Evolutionary conservation across 2,329 filamentous ascomycete genomes (phyloP), one percentile per base, ranked within the genome.

Genomic region (Monosporascus sp.): DNA sequence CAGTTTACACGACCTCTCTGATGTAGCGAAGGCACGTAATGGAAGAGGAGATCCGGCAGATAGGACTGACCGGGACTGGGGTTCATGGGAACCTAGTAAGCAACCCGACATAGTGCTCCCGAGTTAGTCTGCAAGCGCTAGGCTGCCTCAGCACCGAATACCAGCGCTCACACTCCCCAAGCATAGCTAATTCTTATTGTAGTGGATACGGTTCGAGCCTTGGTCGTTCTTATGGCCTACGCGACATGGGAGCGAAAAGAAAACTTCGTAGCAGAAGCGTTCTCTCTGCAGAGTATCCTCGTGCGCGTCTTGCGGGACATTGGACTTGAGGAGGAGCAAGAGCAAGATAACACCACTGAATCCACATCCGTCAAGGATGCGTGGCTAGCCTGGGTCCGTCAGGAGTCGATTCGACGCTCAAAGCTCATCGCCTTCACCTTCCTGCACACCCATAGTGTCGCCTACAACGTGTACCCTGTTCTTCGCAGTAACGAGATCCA

Each of bases 361-460:
- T 48, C 55, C n/a, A 45, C 18, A 3, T 38, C 49, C 2, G 53
- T 51, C 2, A 57, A 62, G 25, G 44, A 49, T 2, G 48, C 53
- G 2, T 72, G 70, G 70, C 51, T 61, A 1, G 53, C 55, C 0
- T 72, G 70, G 70, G 57, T 65, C 0, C 59, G 52, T 3, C 59
- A 65, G 25, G 70, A 72, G 49, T 70, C 69, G 0, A 37, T 52
- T 2, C 63, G 70, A 2, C 61, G 70, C 6, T 60, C 70, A 0
- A 72, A 72, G 45, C 61, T 72, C 2, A 70, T 71, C 3, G 67
- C 69, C 0, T 72, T 72, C 35, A 68, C 68, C 0, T 72, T 72
- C 49, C 59, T 71, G 4, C 69, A 72, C 47, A 71, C 65, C 0
- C 69, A 72, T 52, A 71, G 66, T 48, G 65, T 72, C 7, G 70